Evolutionary conservation across 176 grass and related monocot species (phyloP), one percentile per base, ranked within the genome.

Genomic region (Elymus sibiricus): DNA sequence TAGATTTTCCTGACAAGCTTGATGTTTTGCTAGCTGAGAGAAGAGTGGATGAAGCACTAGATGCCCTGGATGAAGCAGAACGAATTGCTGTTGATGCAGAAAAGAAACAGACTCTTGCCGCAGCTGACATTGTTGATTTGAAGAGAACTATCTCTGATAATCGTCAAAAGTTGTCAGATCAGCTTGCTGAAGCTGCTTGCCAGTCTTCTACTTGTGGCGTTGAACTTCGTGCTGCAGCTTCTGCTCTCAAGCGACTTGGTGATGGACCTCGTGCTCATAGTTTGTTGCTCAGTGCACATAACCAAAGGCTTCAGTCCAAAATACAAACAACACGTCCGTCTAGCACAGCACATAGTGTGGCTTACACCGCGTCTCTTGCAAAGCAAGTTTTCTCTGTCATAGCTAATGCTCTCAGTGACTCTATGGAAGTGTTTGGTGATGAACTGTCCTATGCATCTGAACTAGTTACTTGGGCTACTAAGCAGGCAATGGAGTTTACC

Each of bases 201-300:
- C 96, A 94, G 73, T 87, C 91, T 87, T 98, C 96, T 62, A 92
- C 90, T 56, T 29, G 82, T 86, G 93, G 96, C 3, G 25, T 91
- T 69, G 96, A 98, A 87, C 92, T 95, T 89, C 91, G 90, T 58
- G 88, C 90, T 81, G 90, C 96, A 31, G 88, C 93, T 63, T 92
- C 96, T 81, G 93, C 96, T 82, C 93, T 98, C 84, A 94, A 95
- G 81, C 92, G 93, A 70, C 90, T 98, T 61, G 96, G 93, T 22
- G 96, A 98, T 89, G 91, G 96, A 55, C 88, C 92, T 56, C 88
- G 96, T 83, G 93, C 96, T 82, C 93, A 95, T 81, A 94, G 88
- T 87, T 84, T 92, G 8, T 80, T 98, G 49, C 88, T 95, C 76
- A 95, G 86, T 70, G 94, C 97, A 80, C 94, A 98, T 77, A 79